Conservation (phyloP, 345 rosid species). For the Eucalyptus cladocalyx region DNA sequence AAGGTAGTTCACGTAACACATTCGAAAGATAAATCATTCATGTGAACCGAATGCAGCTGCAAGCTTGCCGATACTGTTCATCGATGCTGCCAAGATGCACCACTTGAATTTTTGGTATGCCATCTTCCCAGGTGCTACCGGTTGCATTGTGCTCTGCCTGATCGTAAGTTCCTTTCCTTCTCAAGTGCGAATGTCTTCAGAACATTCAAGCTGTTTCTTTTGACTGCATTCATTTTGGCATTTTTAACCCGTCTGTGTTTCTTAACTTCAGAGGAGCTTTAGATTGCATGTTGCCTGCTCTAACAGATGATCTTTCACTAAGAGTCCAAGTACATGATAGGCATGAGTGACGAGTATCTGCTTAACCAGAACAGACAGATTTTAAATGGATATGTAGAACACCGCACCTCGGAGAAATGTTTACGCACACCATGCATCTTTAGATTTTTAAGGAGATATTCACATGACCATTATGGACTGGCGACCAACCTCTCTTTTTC, state of each 20-base stretch:
- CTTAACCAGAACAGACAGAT: not conserved
- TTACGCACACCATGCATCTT: not conserved
- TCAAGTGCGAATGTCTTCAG: fast-evolving
- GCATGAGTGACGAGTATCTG: not conserved
- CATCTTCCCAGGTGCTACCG: conserved; percentile 83
- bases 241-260: not conserved
- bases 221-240: not conserved
- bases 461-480: not conserved
- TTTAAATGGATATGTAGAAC: not conserved
- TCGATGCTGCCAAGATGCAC: conserved; percentile 76
- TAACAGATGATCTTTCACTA: not conserved
- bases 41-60: conserved; percentile 42
- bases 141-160: conserved; percentile 66
- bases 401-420: not conserved
- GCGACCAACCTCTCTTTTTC: not conserved
- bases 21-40: not conserved
- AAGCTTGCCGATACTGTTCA: conserved; percentile 81
- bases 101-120: conserved; percentile 65
- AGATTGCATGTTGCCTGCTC: not conserved
- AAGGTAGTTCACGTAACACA: not conserved
- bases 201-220: not conserved
- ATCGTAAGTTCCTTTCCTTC: conserved; percentile 32
- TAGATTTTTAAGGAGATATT: not conserved
- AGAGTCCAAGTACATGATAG: not conserved
- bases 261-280: not conserved